Evolutionary conservation across 2,329 filamentous ascomycete genomes (phyloP).

Genomic region (Aspergillus novofumigatus): DNA sequence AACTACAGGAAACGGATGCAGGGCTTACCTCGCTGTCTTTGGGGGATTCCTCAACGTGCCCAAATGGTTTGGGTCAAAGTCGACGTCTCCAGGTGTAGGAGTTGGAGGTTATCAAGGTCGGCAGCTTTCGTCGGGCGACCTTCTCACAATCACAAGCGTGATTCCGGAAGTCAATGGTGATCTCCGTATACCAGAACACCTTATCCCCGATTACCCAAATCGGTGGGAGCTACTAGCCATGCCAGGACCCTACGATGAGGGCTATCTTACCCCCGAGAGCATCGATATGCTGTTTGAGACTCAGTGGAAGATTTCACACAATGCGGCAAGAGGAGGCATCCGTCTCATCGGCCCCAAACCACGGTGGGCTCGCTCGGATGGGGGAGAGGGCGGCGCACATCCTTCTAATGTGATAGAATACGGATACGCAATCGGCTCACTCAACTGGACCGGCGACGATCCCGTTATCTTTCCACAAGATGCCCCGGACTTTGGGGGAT

Average conservation of each 20-base stretch:
- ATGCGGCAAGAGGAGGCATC: slow-evolving; percentile 57
- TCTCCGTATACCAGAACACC: slow-evolving; percentile 40
- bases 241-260: slow-evolving; percentile 55
- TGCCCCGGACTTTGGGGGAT: slow-evolving; percentile 58
- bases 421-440: slow-evolving; percentile 54
- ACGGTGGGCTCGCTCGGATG: slow-evolving; percentile 55
- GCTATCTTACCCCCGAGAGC: slow-evolving; percentile 49
- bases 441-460: slow-evolving; percentile 61
- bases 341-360: slow-evolving; percentile 57
- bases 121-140: slow-evolving; percentile 51
- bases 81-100: slow-evolving; percentile 54
- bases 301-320: slow-evolving; percentile 59
- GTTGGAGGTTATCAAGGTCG: slow-evolving; percentile 60
- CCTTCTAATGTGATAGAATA: slow-evolving; percentile 58
- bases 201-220: slow-evolving; percentile 48
- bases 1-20: slow-evolving; percentile 49
- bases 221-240: slow-evolving; percentile 53
- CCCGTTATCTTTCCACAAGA: slow-evolving; percentile 58
- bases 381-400: slow-evolving; percentile 61
- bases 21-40: slow-evolving; percentile 56
- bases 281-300: slow-evolving; percentile 56
- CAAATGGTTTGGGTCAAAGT: slow-evolving; percentile 56
- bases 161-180: slow-evolving; percentile 30
- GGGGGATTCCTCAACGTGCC: slow-evolving; percentile 54
- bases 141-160: slow-evolving; percentile 45